Base-by-base conservation (phyloP, 768 basidiomycete genomes). In the Guyanaporus albipodus region DNA sequence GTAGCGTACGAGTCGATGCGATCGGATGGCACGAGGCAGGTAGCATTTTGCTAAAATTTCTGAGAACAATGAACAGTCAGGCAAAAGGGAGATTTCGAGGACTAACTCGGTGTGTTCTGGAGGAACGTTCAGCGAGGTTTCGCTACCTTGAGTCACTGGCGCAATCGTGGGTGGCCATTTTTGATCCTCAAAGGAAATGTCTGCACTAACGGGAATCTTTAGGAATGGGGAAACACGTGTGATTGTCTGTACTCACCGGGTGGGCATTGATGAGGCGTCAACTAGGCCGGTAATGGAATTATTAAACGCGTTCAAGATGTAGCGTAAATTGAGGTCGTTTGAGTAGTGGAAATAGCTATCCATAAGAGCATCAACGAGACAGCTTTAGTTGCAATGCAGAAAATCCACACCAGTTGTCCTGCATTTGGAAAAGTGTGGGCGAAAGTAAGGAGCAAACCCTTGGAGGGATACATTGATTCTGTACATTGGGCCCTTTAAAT, bases 41-140 rank as follows among this genome's bases (percentile, higher is more conserved):
- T 9, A 24, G 4, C 19, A n/a, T 27, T 24, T 23, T 17, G 21
- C 14, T 18, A 19, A 34, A 12, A 31, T 36, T 29, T n/a, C 60
- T 63, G 28, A 29, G 22, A 38, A 40, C 6, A 37, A 37, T 6
- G 2, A 41, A 22, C 21, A 32, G 45, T 4, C 42, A 21, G 32
- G 46, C n/a, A 37, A 40, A 31, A 36, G 2, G 4, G 21, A 43
- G 11, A 8, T 12, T 35, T 3, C 1, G 23, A 17, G 17, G 34
- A 53, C 60, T 42, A 24, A 64, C 60, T 42, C 48, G 22, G 46
- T 29, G 42, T 21, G 10, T 12, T 15, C 22, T 11, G 34, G 19
- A 24, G 15, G 10, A 11, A 27, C 10, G 22, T 36, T 32, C 48
- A 44, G 39, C 19, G 51, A 22, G 37, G 19, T 23, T 31, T 39